These are phyloP conservation scores for Begonia masoniana DNA, from an alignment of 306 rosid species.

Conservation along the genomic window DNA sequence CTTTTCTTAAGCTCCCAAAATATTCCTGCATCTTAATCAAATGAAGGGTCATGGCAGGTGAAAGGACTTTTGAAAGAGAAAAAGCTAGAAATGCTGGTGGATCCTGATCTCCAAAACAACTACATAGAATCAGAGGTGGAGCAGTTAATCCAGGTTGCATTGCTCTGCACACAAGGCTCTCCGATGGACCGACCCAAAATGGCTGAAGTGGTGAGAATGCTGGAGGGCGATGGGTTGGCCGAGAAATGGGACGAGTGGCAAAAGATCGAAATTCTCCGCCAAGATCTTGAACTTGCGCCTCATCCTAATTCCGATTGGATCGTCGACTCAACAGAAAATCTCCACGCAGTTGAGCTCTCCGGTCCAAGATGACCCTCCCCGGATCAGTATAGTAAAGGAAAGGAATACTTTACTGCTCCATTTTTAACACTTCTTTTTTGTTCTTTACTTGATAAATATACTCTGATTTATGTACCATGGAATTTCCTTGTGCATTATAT, in stretches of 20 bases:
- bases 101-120: slow-evolving; percentile 83
- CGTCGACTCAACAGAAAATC: slow-evolving; percentile 86
- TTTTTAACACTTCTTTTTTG: too few species aligned
- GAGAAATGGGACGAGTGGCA: slow-evolving; percentile 99
- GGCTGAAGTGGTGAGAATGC: slow-evolving; percentile 98
- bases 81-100: slow-evolving; percentile 84
- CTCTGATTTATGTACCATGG: too few species aligned
- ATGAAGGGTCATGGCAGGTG: slow-evolving; percentile 39
- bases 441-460: too few species aligned
- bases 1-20: neutral
- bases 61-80: slow-evolving; percentile 89
- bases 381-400: too few species aligned
- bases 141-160: slow-evolving; percentile 89
- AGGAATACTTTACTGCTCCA: too few species aligned
- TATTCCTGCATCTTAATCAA: neutral
- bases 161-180: slow-evolving; percentile 94
- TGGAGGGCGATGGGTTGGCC: slow-evolving; percentile 94
- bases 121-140: slow-evolving; percentile 89
- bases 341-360: slow-evolving; percentile 91
- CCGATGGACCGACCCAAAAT: slow-evolving; percentile 96
- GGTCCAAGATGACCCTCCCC: slow-evolving; percentile 87
- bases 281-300: slow-evolving; percentile 80
- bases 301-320: slow-evolving; percentile 92
- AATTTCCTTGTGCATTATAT: too few species aligned
- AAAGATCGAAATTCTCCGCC: slow-evolving; percentile 84